Conservation (phyloP, 768 basidiomycete species). For the Kwoniella pini region DNA sequence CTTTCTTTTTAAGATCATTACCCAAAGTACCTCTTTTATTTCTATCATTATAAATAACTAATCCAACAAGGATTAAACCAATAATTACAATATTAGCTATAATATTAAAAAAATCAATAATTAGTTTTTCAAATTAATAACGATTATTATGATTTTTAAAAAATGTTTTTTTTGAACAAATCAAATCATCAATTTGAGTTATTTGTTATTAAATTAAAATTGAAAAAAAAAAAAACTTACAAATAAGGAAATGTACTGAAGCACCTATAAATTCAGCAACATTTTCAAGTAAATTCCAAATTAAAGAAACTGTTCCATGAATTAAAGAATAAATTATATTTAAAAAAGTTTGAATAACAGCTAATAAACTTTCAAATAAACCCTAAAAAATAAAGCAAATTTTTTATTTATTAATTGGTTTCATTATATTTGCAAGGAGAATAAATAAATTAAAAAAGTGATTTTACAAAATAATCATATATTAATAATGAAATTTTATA, state of each 20-base stretch:
- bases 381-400: conserved; percentile 24
- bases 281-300: conserved; percentile 31
- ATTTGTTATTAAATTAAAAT: no score
- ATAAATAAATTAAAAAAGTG: no score
- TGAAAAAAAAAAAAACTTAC: conserved; percentile 24
- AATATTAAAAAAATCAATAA: background rate
- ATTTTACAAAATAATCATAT: no score
- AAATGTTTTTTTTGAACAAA: no score
- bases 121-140: no score
- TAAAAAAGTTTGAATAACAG: conserved; percentile 36
- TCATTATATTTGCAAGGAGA: no score
- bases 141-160: no score
- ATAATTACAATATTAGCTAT: conserved; percentile 44
- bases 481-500: background rate
- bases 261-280: conserved; percentile 37
- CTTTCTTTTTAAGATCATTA: conserved; percentile 30
- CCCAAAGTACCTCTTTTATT: conserved; percentile 24
- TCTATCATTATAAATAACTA: conserved; percentile 41
- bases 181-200: no score
- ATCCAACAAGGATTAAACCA: conserved; percentile 26
- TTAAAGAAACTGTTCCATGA: conserved; percentile 26
- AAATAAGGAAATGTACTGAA: conserved; percentile 37
- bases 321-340: conserved; percentile 34
- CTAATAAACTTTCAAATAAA: conserved; percentile 37
- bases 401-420: no score